Conservation (phyloP, 331 rosid genomes). For the Acacia concinna region DNA sequence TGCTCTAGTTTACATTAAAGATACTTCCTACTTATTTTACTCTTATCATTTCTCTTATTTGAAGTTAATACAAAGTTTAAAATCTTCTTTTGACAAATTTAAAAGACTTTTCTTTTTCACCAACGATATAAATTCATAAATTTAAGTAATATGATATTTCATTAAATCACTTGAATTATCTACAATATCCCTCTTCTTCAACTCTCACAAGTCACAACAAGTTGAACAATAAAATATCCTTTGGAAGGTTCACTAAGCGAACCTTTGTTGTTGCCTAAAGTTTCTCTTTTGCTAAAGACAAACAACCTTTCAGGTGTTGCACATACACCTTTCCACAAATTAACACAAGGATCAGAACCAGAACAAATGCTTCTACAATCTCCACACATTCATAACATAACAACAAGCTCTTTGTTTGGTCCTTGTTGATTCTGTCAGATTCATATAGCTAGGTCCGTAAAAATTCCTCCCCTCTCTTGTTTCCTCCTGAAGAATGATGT, state of each 20-base stretch:
- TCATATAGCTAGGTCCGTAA: slow-evolving; percentile 63
- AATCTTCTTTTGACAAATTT: no score
- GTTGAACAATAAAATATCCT: neutral
- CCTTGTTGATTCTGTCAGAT: slow-evolving; percentile 61
- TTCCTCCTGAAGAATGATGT: slow-evolving; percentile 33
- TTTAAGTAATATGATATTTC: neutral
- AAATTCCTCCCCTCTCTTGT: slow-evolving; percentile 37
- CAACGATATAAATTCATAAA: no score
- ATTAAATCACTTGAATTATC: neutral
- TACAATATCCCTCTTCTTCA: neutral
- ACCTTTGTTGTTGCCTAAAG: slow-evolving; percentile 30
- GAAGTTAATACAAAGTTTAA: no score
- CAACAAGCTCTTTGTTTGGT: slow-evolving; percentile 54
- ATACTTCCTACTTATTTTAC: no score
- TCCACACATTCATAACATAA: slow-evolving; percentile 26
- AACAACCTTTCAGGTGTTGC: slow-evolving; percentile 47
- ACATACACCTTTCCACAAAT: slow-evolving; percentile 48
- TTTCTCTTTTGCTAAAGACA: slow-evolving; percentile 40
- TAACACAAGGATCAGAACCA: slow-evolving; percentile 49
- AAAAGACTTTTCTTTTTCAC: no score
- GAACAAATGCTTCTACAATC: slow-evolving; percentile 53
- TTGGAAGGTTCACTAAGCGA: slow-evolving; percentile 28
- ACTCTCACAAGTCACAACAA: neutral
- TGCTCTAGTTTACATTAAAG: no score
- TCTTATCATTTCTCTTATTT: no score